Percentiles rank a stretch among this genome's conserved stretches.
phyloP scores from a whole-genome alignment of 2,329 filamentous ascomycete species.

The Colletotrichum limetticola region DNA sequence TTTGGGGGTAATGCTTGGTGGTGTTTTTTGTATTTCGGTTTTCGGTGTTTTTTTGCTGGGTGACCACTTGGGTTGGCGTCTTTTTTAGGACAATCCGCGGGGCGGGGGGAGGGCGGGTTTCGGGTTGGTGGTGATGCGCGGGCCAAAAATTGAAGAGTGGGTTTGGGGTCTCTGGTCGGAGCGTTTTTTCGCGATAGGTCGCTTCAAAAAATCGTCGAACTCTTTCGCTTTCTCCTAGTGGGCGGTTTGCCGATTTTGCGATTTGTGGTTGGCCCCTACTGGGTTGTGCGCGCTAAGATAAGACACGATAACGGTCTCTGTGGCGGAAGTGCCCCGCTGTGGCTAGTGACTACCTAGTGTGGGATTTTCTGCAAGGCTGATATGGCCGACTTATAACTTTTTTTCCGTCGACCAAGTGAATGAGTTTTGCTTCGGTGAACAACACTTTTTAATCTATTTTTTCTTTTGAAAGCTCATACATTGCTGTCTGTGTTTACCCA shows the following conservation, averaged over 20 bases:
- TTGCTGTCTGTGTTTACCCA: background rate
- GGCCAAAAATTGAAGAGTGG: slow-evolving; percentile 38
- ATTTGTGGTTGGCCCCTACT: slow-evolving; percentile 54
- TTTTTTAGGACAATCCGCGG: too few relatives aligned
- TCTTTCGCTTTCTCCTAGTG: slow-evolving; percentile 47
- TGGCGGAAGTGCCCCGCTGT: slow-evolving; percentile 37
- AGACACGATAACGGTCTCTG: slow-evolving; percentile 36
- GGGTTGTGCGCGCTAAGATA: slow-evolving; percentile 69
- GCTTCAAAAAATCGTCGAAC: slow-evolving; percentile 27
- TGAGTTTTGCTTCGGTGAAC: background rate
- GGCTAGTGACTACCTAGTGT: slow-evolving; percentile 28
- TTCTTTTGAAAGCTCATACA: background rate
- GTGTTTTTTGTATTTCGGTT: too few relatives aligned
- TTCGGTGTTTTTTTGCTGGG: too few relatives aligned
- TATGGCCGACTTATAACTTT: slow-evolving; percentile 34
- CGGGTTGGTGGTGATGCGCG: slow-evolving; percentile 13
- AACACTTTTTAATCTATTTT: background rate
- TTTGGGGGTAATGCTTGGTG: too few relatives aligned
- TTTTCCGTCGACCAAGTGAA: slow-evolving; percentile 20
- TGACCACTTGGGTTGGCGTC: too few relatives aligned
- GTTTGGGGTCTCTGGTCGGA: slow-evolving; percentile 32
- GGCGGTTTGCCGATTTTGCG: slow-evolving; percentile 51
- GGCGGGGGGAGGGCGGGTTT: slow-evolving; percentile 7
- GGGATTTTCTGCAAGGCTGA: slow-evolving; percentile 38
- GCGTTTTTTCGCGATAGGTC: slow-evolving; percentile 24